Base-by-base conservation (phyloP, 345 rosid genomes). In the Camelina neglecta region DNA sequence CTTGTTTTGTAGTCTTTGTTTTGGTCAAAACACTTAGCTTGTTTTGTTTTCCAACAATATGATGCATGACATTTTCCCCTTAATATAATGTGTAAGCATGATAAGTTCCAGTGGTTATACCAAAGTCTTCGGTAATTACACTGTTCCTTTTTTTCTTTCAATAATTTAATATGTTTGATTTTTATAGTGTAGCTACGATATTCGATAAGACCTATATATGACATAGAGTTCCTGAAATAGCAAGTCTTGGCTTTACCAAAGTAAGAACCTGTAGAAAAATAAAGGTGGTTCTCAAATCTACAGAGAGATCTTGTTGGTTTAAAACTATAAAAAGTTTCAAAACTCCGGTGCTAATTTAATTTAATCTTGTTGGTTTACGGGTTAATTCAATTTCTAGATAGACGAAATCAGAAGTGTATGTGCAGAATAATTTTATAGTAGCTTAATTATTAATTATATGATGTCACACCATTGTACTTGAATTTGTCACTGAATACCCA, bases 121-220 rank as follows among this genome's bases (percentile, higher is more conserved):
- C 20, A 29, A 39, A 64, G 67, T 71, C 76, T 77, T 48, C 58
- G 76, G 80, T 71, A 71, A 56, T 49, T 64, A 12, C 55, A 64
- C 13, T 77, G 80, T 35, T 57, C 59, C 65, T 55, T 36, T 42
- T 24, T 60, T 60, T 69, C 9, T 54, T 45, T 54, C 16, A 35
- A 23, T 62, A 47, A 23, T 9, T 56, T 64, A 71, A 64, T 47
- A 21, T 38, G 23, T 13, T 71, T 39, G 62, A 58, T 71, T 58
- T 49, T 65, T 77, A 51, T 71, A 65, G 81, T 71, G 68, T 71
- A 65, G 55, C 81, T 77, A 71, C 76, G 67, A 77, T 77, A 71
- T 77, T 71, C 57, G 76, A 77, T 33, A 77, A 71, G 76, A 58
- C 81, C 81, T 77, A 65, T 71, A 65, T 71, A 71, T 77, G 72